phyloP scores from a whole-genome alignment of 306 rosid genomes.

The Fagus crenata region DNA sequence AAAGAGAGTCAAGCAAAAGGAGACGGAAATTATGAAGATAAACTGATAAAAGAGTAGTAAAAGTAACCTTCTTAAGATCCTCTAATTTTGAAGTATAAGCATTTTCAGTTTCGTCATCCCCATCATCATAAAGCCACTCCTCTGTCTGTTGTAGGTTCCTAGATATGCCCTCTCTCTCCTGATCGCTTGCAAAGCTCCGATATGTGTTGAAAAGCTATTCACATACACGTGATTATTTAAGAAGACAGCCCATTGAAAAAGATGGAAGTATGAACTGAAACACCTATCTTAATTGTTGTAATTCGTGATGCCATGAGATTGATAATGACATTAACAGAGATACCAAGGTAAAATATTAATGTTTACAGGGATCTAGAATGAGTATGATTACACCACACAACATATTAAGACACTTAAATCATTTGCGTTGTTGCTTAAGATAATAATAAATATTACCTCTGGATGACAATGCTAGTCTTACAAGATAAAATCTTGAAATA shows the following conservation, averaged over 20 bases:
- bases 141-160: constrained; percentile 80
- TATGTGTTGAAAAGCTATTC: constrained; percentile 79
- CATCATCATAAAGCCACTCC: constrained; percentile 93
- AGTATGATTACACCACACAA: constrained; percentile 14
- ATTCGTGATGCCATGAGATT: constrained; percentile 7
- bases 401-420: background rate
- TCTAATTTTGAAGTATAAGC: constrained; percentile 72
- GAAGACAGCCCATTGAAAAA: constrained; percentile 18
- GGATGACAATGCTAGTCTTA: constrained; percentile 1
- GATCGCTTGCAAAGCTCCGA: constrained; percentile 73
- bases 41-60: constrained; percentile 16
- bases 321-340: constrained; percentile 21
- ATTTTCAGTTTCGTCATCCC: constrained; percentile 78
- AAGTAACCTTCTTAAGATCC: constrained; percentile 69
- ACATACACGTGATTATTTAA: constrained; percentile 35
- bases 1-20: constrained; percentile 20
- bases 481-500: constrained; percentile 16
- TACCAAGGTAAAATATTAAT: background rate
- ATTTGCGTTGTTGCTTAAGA: constrained; percentile 1
- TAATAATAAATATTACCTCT: background rate
- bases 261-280: constrained; percentile 22
- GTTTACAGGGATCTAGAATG: constrained; percentile 7
- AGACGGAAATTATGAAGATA: constrained; percentile 12
- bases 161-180: constrained; percentile 69
- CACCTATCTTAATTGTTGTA: constrained; percentile 12